A percentile compares a stretch with the other conserved stretches of the same genome.
These are phyloP conservation scores for Pseudopyrenochaeta lycopersici DNA, from an alignment of 2,329 filamentous ascomycete genomes.

Conservation along the genomic window DNA sequence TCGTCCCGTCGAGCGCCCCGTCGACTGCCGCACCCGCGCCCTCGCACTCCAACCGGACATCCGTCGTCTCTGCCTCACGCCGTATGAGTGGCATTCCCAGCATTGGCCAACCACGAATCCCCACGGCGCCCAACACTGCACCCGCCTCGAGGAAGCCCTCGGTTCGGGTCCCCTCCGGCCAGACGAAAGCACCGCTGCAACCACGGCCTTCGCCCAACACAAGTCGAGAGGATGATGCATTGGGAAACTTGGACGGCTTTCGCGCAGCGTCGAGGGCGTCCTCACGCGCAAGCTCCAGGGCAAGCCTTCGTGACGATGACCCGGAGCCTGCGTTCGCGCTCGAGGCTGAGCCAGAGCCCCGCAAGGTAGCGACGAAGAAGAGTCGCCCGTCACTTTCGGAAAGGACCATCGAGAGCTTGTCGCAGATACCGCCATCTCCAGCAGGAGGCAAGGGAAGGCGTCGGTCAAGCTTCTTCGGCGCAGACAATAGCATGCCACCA, in stretches of 20 bases:
- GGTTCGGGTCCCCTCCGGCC: constrained; percentile 46
- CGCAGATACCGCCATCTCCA: constrained; percentile 81
- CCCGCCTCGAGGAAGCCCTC: constrained; percentile 50
- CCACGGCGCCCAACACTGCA: constrained; percentile 24
- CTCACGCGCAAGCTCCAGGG: constrained; percentile 48
- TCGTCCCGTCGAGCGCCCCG: constrained; percentile 33
- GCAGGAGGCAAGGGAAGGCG: constrained; percentile 64
- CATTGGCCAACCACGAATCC: constrained; percentile 22
- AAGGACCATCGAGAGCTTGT: constrained; percentile 84
- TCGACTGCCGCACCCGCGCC: constrained; percentile 23
- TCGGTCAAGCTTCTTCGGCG: constrained; percentile 76
- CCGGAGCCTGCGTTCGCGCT: constrained; percentile 25
- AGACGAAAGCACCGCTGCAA: constrained; percentile 32
- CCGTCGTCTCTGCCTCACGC: constrained; percentile 32
- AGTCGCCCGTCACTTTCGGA: constrained; percentile 74
- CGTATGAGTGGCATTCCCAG: constrained; percentile 32
- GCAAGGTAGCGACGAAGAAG: constrained; percentile 43
- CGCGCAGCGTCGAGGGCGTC: constrained; percentile 53
- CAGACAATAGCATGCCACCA: constrained; percentile 67
- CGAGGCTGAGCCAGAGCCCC: constrained; percentile 23
- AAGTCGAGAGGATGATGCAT: constrained; percentile 46
- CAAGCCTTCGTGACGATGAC: constrained; percentile 46
- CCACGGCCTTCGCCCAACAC: constrained; percentile 15
- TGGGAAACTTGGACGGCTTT: constrained; percentile 55
- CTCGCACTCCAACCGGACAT: constrained; percentile 29